These are phyloP conservation scores for Oryza coarctata DNA, from an alignment of 176 grass and related monocot genomes.

Conservation along the genomic window DNA sequence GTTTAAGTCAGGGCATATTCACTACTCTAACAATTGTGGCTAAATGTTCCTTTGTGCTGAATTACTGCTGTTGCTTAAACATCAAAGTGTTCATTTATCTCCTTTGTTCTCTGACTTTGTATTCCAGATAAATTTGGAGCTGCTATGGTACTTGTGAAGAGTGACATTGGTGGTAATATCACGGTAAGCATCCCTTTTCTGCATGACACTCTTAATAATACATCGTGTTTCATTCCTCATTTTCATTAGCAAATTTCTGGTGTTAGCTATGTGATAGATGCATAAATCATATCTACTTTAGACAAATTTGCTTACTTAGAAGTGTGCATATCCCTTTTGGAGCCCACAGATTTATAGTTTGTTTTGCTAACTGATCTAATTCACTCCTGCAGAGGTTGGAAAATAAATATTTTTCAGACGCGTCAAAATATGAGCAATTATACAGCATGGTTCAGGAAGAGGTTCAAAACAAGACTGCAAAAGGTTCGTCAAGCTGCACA, in stretches of 20 bases:
- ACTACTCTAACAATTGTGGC: not conserved
- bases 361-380: not conserved
- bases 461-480: constrained; percentile 82
- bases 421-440: constrained; percentile 73
- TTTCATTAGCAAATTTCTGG: not conserved
- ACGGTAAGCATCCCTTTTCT: constrained; percentile 58
- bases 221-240: constrained; percentile 8
- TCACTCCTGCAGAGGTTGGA: constrained; percentile 69
- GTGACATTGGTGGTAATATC: constrained; percentile 93
- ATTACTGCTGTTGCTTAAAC: constrained; percentile 6
- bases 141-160: constrained; percentile 91
- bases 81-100: constrained; percentile 5
- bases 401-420: constrained; percentile 71
- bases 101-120: constrained; percentile 10
- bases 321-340: not conserved
- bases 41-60: not conserved
- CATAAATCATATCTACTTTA: not conserved
- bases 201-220: not conserved
- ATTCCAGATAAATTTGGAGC: constrained; percentile 92
- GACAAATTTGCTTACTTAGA: not conserved
- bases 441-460: constrained; percentile 92
- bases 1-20: not conserved
- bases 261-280: constrained; percentile 2
- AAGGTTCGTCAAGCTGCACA: constrained; percentile 87
- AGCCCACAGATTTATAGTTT: constrained; percentile 4